Conservation (phyloP, 768 basidiomycete species). For the Tricholoma sp. region DNA sequence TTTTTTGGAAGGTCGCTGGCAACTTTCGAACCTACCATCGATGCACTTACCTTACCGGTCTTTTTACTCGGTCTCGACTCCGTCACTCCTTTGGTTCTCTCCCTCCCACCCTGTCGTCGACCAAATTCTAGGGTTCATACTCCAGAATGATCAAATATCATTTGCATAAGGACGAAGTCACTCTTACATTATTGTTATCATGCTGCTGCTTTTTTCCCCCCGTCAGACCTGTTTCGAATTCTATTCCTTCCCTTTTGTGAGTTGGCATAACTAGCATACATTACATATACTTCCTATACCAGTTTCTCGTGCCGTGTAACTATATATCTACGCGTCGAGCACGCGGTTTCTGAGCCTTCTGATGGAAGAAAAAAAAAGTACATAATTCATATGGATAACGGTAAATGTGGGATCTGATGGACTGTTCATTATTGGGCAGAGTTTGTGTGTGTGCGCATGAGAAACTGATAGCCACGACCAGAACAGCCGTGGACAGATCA, state of each 20-base stretch:
- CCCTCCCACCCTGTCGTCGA: conserved; percentile 2
- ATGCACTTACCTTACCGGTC: conserved; percentile 20
- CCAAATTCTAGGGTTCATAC: background rate
- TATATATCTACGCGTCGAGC: conserved; percentile 9
- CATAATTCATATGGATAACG: background rate
- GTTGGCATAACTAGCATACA: background rate
- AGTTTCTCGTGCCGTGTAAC: conserved; percentile 2
- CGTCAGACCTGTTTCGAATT: background rate
- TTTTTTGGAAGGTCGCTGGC: conserved; percentile 1
- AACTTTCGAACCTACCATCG: conserved; percentile 3
- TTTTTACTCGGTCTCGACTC: conserved; percentile 12
- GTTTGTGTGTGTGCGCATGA: conserved; percentile 11
- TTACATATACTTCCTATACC: background rate
- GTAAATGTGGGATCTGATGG: conserved; percentile 9
- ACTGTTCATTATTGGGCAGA: conserved; percentile 7
- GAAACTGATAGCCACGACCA: conserved; percentile 11
- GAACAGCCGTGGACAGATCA: conserved; percentile 13
- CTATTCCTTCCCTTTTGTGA: background rate
- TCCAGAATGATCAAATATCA: conserved; percentile 2
- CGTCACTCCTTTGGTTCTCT: conserved; percentile 18
- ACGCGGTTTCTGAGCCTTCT: conserved; percentile 7
- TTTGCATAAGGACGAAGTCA: conserved; percentile 13
- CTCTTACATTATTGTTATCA: conserved; percentile 6
- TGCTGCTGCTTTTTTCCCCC: conserved; percentile 2
- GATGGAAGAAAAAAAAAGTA: conserved; percentile 1